A percentile compares a stretch with the other conserved stretches of the same genome.
Evolutionary conservation across 2,329 filamentous ascomycete species (phyloP).

Genomic region (Gyromitra esculenta): DNA sequence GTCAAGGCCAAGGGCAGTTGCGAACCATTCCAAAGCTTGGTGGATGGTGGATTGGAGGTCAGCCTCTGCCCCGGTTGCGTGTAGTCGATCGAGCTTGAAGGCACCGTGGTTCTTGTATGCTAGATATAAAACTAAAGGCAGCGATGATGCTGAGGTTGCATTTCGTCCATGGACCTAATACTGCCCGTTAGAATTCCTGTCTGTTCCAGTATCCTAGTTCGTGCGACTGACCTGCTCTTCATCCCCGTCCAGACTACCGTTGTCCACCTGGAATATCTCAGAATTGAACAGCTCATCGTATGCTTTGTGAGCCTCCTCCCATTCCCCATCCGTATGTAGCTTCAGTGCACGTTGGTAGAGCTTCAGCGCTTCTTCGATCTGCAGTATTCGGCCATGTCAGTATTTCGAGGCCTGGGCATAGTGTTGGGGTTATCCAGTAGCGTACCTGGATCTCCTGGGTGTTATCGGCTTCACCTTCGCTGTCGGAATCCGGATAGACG

Average conservation of each 20-base stretch:
- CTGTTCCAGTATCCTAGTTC: neutral
- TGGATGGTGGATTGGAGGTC: conserved; percentile 57
- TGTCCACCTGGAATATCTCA: conserved; percentile 84
- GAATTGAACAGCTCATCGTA: conserved; percentile 88
- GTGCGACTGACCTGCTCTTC: conserved; percentile 41
- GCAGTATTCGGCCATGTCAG: conserved; percentile 11
- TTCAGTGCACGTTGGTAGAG: conserved; percentile 91
- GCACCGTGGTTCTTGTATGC: conserved; percentile 96
- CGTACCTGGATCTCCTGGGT: conserved; percentile 86
- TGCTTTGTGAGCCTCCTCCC: conserved; percentile 77
- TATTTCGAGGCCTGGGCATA: neutral
- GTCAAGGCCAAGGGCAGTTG: conserved; percentile 55
- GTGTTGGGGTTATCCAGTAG: conserved; percentile 10
- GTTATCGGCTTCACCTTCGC: conserved; percentile 91
- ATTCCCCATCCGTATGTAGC: conserved; percentile 85
- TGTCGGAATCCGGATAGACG: conserved; percentile 88
- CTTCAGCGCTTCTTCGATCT: conserved; percentile 95
- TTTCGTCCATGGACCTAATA: conserved; percentile 49
- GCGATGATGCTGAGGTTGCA: conserved; percentile 53
- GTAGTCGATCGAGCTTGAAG: conserved; percentile 78
- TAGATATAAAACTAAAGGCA: conserved; percentile 76
- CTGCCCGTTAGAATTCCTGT: conserved; percentile 2
- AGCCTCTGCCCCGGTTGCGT: conserved; percentile 62
- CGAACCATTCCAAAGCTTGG: conserved; percentile 57
- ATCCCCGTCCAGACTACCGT: conserved; percentile 62